Evolutionary conservation across 1,139 yeast genomes (phyloP).

Genomic region (Nakaseomyces glabratus): DNA sequence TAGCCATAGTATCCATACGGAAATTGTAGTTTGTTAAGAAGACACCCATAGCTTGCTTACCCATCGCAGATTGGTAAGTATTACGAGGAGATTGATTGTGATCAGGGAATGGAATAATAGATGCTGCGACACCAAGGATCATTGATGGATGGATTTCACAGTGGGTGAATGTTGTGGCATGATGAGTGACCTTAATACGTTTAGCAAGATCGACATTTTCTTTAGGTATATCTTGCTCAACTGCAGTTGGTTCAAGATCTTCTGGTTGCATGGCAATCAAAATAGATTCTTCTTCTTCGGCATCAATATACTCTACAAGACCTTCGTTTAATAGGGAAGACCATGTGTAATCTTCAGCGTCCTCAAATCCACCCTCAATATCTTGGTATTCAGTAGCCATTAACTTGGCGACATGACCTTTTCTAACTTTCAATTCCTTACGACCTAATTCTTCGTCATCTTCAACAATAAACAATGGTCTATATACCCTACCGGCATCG

Average conservation of each 20-base stretch:
- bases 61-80: slow-evolving; percentile 99
- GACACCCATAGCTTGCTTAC: slow-evolving; percentile 99
- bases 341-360: slow-evolving; percentile 66
- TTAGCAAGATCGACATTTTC: slow-evolving; percentile 48
- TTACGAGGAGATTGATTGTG: slow-evolving; percentile 98
- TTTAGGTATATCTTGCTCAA: slow-evolving; percentile 36
- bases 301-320: slow-evolving; percentile 88
- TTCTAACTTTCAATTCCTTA: slow-evolving; percentile 70
- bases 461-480: slow-evolving; percentile 87
- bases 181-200: slow-evolving; percentile 69
- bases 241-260: slow-evolving; percentile 67
- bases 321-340: slow-evolving; percentile 75
- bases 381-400: slow-evolving; percentile 55
- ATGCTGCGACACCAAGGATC: slow-evolving; percentile 98
- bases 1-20: slow-evolving; percentile 99
- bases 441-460: slow-evolving; percentile 69
- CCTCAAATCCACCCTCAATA: slow-evolving; percentile 46
- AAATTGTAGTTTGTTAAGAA: slow-evolving; percentile 89
- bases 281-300: slow-evolving; percentile 95
- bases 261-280: slow-evolving; percentile 99
- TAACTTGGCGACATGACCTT: slow-evolving; percentile 70
- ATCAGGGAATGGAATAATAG: slow-evolving; percentile 98
- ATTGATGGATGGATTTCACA: slow-evolving; percentile 98
- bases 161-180: slow-evolving; percentile 87
- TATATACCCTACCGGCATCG: slow-evolving; percentile 96